phyloP scores from a whole-genome alignment of 2,329 filamentous ascomycete species.

The Helotiales sp. region DNA sequence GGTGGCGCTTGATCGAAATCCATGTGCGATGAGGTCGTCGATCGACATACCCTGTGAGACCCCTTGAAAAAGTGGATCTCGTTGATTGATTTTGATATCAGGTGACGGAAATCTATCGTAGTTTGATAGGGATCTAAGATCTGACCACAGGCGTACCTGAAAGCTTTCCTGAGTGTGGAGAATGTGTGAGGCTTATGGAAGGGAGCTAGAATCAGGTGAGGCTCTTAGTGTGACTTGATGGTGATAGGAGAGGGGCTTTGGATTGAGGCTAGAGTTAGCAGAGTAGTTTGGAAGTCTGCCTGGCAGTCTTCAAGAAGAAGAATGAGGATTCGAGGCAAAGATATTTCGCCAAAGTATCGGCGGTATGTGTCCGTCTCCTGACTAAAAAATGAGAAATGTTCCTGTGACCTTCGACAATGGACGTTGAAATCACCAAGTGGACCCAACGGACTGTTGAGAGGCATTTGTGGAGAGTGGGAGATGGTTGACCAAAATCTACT shows the following conservation, averaged over 20 bases:
- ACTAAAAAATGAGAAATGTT: neutral
- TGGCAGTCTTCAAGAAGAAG: neutral
- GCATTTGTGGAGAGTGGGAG: neutral
- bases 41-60: neutral
- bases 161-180: neutral
- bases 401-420: neutral
- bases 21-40: slow-evolving; percentile 1
- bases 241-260: neutral
- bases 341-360: no score
- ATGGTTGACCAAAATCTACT: neutral
- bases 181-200: neutral
- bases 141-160: neutral
- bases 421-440: neutral
- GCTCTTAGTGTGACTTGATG: neutral
- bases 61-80: neutral
- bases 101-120: neutral
- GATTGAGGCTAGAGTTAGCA: neutral
- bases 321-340: neutral
- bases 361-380: neutral
- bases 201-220: neutral
- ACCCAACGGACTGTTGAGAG: neutral
- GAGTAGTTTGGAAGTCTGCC: neutral
- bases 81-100: neutral
- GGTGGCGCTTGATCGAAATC: no score
- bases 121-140: neutral